Percentiles rank a stretch among this genome's conserved stretches.
phyloP scores from a whole-genome alignment of 2,329 filamentous ascomycete genomes.

The Bipolaris cookei region DNA sequence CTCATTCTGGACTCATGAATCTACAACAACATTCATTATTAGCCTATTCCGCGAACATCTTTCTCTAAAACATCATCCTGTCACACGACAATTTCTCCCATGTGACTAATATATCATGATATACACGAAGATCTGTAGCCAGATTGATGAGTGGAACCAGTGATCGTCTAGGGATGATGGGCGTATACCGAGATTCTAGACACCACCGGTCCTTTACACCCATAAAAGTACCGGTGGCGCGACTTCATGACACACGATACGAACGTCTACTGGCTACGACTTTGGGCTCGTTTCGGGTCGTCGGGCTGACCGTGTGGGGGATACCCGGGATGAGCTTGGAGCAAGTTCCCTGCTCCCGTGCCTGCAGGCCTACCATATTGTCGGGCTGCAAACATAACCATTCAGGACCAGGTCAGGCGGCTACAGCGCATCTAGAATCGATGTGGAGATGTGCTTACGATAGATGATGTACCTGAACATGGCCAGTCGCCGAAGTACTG shows the following conservation, averaged over 20 bases:
- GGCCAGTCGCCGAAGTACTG: neutral
- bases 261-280: neutral
- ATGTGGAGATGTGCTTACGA: neutral
- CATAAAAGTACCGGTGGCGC: neutral
- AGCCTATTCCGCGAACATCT: no score
- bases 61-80: neutral
- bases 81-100: neutral
- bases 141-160: neutral
- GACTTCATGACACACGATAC: neutral
- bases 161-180: neutral
- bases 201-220: neutral
- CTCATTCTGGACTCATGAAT: no score
- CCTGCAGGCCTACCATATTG: neutral
- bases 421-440: neutral
- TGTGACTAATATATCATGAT: neutral
- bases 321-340: neutral
- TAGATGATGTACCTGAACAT: neutral
- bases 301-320: neutral
- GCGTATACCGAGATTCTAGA: neutral
- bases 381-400: neutral
- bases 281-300: neutral
- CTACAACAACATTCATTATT: neutral
- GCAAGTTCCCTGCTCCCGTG: neutral
- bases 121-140: neutral
- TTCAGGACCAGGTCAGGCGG: neutral